Percentiles rank a stretch among this genome's conserved stretches.
Conservation (phyloP, 2,329 filamentous ascomycete species). For the Colletotrichum higginsianum region DNA sequence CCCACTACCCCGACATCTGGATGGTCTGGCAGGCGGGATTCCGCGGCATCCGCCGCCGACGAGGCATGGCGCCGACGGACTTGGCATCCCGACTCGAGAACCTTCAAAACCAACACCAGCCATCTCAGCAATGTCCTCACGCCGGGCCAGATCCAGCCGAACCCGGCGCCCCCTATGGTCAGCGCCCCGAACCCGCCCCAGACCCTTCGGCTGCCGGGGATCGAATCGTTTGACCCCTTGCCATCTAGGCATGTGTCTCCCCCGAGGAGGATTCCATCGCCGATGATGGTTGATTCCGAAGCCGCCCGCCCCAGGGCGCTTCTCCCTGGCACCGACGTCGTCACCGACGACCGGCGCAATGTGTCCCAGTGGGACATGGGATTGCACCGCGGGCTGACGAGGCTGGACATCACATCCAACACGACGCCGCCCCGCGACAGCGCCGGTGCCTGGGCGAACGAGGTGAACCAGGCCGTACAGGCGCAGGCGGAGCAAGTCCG, state of each 20-base stretch:
- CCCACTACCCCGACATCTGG: conserved; percentile 76
- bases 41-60: conserved; percentile 73
- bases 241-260: conserved; percentile 75
- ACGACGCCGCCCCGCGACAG: conserved; percentile 66
- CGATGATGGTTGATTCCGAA: conserved; percentile 81
- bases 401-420: conserved; percentile 73
- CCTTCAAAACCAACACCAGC: conserved; percentile 74
- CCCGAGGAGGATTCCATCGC: conserved; percentile 76
- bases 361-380: conserved; percentile 75
- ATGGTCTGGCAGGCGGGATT: conserved; percentile 75
- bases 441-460: conserved; percentile 70
- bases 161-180: conserved; percentile 64
- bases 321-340: conserved; percentile 50
- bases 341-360: conserved; percentile 64
- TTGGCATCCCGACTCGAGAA: conserved; percentile 87
- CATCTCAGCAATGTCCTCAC: conserved; percentile 83
- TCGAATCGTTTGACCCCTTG: conserved; percentile 90
- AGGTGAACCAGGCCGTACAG: conserved; percentile 69
- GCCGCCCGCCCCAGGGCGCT: conserved; percentile 54
- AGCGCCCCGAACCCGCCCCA: conserved; percentile 68
- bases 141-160: conserved; percentile 72
- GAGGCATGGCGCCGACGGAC: conserved; percentile 87
- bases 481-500: conserved; percentile 68
- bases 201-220: conserved; percentile 83
- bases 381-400: conserved; percentile 76